phyloP scores from a whole-genome alignment of 805 yeast genomes.

The Tetrapisispora fleetii region DNA sequence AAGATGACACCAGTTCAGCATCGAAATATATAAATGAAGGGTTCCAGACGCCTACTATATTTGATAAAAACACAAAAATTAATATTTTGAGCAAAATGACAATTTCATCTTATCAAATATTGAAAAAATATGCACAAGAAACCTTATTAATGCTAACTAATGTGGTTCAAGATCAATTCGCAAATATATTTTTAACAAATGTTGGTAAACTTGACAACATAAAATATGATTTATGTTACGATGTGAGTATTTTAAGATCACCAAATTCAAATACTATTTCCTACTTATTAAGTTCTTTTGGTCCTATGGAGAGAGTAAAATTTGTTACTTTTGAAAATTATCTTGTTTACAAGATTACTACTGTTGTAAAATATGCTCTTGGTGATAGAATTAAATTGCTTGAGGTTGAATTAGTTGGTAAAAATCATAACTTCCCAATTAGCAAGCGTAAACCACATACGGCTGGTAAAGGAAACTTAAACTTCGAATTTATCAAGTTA shows the following conservation, averaged over 20 bases:
- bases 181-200: conserved; percentile 59
- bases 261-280: conserved; percentile 20
- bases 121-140: conserved; percentile 57
- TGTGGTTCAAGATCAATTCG: conserved; percentile 74
- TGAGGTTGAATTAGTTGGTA: conserved; percentile 28
- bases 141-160: conserved; percentile 66
- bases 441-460: conserved; percentile 44
- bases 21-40: conserved; percentile 42
- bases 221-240: conserved; percentile 51
- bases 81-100: conserved; percentile 79
- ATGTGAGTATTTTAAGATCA: conserved; percentile 38
- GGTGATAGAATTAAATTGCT: conserved; percentile 36
- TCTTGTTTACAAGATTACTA: conserved; percentile 49
- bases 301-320: conserved; percentile 62
- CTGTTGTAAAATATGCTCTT: conserved; percentile 46
- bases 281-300: conserved; percentile 39
- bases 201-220: conserved; percentile 40
- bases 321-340: conserved; percentile 61
- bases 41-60: conserved; percentile 63
- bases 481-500: conserved; percentile 34
- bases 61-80: conserved; percentile 66
- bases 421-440: conserved; percentile 25
- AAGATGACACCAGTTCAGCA: conserved; percentile 11
- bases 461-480: conserved; percentile 16
- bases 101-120: conserved; percentile 47